phyloP scores from a whole-genome alignment of 805 yeast genomes.

The Brettanomyces anomalus region DNA sequence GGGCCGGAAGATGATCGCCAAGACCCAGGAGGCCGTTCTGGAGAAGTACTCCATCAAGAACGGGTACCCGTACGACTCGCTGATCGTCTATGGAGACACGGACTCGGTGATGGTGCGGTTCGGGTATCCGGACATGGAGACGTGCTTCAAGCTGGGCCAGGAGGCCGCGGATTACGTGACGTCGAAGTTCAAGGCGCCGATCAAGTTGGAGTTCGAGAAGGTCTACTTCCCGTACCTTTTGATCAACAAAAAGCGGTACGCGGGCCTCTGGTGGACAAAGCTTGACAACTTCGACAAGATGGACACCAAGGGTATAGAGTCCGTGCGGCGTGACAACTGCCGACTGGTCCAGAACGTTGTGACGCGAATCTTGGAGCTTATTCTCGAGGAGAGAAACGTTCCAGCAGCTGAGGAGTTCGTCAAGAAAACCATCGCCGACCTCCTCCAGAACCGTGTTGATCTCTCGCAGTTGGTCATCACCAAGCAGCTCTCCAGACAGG shows the following conservation, averaged over 20 bases:
- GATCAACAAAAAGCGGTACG: slow-evolving; percentile 94
- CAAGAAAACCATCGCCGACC: slow-evolving; percentile 78
- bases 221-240: slow-evolving; percentile 91
- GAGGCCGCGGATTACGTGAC: slow-evolving; percentile 92
- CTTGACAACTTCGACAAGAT: slow-evolving; percentile 90
- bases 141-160: slow-evolving; percentile 86
- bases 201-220: slow-evolving; percentile 92
- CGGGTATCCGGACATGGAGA: slow-evolving; percentile 70
- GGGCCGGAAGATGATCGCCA: slow-evolving; percentile 95
- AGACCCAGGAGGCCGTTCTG: slow-evolving; percentile 81
- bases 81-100: slow-evolving; percentile 96
- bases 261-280: slow-evolving; percentile 93
- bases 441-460: slow-evolving; percentile 86
- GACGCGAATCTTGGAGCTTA: slow-evolving; percentile 78
- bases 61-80: slow-evolving; percentile 77
- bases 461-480: slow-evolving; percentile 90
- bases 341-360: slow-evolving; percentile 89
- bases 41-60: slow-evolving; percentile 68
- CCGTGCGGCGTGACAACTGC: slow-evolving; percentile 97
- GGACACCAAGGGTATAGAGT: slow-evolving; percentile 98
- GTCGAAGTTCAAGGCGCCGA: slow-evolving; percentile 69
- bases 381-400: slow-evolving; percentile 82
- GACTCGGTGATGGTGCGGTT: slow-evolving; percentile 99
- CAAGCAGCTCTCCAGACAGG: slow-evolving; percentile 80
- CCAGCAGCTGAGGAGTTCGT: slow-evolving; percentile 78